Evolutionary conservation across 2,329 filamentous ascomycete genomes (phyloP), one percentile per base, ranked within the genome.

Genomic region (Ceratocystis smalleyi): DNA sequence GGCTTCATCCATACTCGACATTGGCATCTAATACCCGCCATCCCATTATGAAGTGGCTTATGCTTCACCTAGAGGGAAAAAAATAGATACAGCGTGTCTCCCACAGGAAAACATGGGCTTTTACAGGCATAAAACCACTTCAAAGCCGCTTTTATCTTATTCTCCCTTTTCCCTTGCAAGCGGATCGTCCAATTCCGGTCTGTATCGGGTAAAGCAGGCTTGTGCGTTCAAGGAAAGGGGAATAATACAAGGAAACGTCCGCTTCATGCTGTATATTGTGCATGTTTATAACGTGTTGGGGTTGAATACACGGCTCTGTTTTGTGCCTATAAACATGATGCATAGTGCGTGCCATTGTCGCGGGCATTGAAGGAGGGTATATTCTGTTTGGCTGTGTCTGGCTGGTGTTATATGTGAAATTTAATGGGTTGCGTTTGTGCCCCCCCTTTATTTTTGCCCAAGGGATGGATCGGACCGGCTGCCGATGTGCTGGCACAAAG

Each of bases 1-100:
- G 24, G 59, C 35, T 61, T 32, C 32, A 32, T 45, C 35, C 24
- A 43, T 43, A 27, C n/a, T n/a, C 35, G 4, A 57, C 54, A 57
- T 35, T 57, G 54, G 54, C 54, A 57, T 35, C 54, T 30, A 57
- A 57, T 57, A 57, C 32, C 54, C 54, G 54, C 27, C 54, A 57
- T 24, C 47, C 6, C n/a, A 51, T 51, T 19, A 51, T 51, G 47
- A n/a, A 32, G 27, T 27, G 47, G 47, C 47, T 51, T 51, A 40
- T 40, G 10, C 35, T 51, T 51, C 22, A 49, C 47, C 47, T 49
- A n/a, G 24, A 22, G 19, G 35, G 12, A 40, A 40, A 40, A 40
- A 40, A 40, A 15, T 40, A 40, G 35, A 40, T 12, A 40, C 35
- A 15, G 10, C 12, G 10, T 40, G 35, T 40, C 35, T 40, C 35